phyloP scores from a whole-genome alignment of 176 grass and related monocot genomes.

The Carex pumila region DNA sequence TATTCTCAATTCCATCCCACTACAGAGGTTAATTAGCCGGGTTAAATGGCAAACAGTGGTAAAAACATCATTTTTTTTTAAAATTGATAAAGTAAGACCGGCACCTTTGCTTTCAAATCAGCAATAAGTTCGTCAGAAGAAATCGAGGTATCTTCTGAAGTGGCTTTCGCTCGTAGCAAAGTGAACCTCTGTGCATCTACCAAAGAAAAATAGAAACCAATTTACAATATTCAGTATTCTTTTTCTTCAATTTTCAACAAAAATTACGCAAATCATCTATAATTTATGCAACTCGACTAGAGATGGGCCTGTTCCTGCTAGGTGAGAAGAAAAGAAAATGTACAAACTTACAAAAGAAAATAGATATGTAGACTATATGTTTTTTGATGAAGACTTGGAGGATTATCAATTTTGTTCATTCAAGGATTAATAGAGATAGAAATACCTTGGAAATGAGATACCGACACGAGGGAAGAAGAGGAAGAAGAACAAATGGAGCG shows the following conservation, averaged over 20 bases:
- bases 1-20: slow-evolving; percentile 94
- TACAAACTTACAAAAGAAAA: background rate
- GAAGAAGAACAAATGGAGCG: slow-evolving; percentile 24
- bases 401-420: too few species aligned
- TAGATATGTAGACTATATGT: background rate
- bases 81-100: background rate
- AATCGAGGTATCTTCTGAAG: slow-evolving; percentile 73
- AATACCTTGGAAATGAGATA: slow-evolving; percentile 32
- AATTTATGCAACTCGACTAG: background rate
- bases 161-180: slow-evolving; percentile 48
- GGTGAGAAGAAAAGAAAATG: too few species aligned
- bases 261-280: background rate
- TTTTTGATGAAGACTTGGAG: background rate
- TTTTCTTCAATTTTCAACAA: background rate
- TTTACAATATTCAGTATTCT: background rate
- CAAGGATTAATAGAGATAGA: background rate
- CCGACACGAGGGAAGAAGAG: slow-evolving; percentile 7
- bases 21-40: slow-evolving; percentile 1
- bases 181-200: slow-evolving; percentile 56
- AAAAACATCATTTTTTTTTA: background rate
- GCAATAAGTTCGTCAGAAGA: slow-evolving; percentile 59
- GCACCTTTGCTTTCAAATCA: slow-evolving; percentile 82
- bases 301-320: background rate
- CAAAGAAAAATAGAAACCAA: background rate
- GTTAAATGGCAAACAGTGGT: background rate